Evolutionary conservation across 768 basidiomycete species (phyloP).

Genomic region (Boletus rubroflammeus): DNA sequence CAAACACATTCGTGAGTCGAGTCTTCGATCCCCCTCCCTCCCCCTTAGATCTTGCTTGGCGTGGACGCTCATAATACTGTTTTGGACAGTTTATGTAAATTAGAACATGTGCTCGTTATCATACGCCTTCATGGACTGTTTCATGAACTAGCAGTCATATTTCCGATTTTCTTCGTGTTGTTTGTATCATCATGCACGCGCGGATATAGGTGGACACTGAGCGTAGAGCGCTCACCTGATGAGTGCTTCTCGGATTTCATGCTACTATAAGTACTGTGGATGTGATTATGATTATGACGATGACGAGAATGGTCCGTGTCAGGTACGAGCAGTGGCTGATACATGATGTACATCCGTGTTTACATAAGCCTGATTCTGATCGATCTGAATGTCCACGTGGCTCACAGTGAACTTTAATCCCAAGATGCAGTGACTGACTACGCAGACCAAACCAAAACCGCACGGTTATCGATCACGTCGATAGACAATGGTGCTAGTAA

Average conservation of each 20-base stretch:
- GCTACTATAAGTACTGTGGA: background rate
- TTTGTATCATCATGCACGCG: background rate
- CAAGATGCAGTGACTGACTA: background rate
- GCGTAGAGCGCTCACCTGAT: conserved; percentile 13
- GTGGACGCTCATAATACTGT: conserved; percentile 6
- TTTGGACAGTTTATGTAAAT: conserved; percentile 23
- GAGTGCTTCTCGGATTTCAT: background rate
- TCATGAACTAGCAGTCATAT: background rate
- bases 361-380: conserved; percentile 1
- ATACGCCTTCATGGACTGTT: background rate
- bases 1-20: conserved; percentile 36
- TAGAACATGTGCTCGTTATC: background rate
- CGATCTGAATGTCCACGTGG: conserved; percentile 7
- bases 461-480: background rate
- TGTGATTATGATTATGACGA: background rate
- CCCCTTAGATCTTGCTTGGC: background rate
- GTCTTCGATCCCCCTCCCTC: conserved; percentile 8
- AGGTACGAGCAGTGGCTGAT: background rate
- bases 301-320: background rate
- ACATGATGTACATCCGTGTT: conserved; percentile 4
- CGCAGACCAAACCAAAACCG: background rate
- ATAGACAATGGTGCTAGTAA: background rate
- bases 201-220: conserved; percentile 2
- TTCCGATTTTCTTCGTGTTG: background rate
- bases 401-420: conserved; percentile 1